Conservation (phyloP, 371 early-diverging fungal species). For the Coemansia sp. region DNA sequence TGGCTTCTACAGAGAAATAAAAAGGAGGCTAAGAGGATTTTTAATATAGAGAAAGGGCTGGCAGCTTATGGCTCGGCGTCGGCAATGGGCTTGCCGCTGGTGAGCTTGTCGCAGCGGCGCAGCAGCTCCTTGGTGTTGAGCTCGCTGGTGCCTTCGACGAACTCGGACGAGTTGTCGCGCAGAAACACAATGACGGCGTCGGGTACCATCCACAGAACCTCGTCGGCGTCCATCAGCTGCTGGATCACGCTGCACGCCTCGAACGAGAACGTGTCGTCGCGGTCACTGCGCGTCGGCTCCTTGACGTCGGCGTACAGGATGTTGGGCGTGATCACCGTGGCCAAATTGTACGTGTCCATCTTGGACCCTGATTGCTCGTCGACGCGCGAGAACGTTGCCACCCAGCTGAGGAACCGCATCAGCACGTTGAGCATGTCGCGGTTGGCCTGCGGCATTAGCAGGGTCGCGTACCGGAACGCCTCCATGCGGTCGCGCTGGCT, state of each 20-base stretch:
- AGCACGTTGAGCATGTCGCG: constrained; percentile 87
- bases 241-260: constrained; percentile 73
- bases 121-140: constrained; percentile 50
- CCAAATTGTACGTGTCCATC: constrained; percentile 89
- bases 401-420: constrained; percentile 80
- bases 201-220: constrained; percentile 75
- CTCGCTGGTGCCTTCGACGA: constrained; percentile 38
- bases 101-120: constrained; percentile 38
- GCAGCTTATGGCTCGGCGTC: neutral
- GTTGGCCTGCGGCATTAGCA: constrained; percentile 86
- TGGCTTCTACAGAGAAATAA: neutral
- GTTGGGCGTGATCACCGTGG: constrained; percentile 91
- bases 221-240: constrained; percentile 70
- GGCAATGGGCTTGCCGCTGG: neutral
- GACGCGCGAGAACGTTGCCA: constrained; percentile 64
- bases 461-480: constrained; percentile 73
- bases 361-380: constrained; percentile 75
- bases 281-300: constrained; percentile 74
- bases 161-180: constrained; percentile 44
- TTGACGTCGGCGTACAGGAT: constrained; percentile 82
- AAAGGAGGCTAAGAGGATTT: constrained; percentile 1
- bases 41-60: neutral
- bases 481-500: constrained; percentile 38
- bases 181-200: constrained; percentile 64
- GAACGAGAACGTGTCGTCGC: constrained; percentile 60